Evolutionary conservation across 371 early-diverging fungal genomes (phyloP), one percentile per base, ranked within the genome.

Genomic region (Syncephalastrum contaminatum): DNA sequence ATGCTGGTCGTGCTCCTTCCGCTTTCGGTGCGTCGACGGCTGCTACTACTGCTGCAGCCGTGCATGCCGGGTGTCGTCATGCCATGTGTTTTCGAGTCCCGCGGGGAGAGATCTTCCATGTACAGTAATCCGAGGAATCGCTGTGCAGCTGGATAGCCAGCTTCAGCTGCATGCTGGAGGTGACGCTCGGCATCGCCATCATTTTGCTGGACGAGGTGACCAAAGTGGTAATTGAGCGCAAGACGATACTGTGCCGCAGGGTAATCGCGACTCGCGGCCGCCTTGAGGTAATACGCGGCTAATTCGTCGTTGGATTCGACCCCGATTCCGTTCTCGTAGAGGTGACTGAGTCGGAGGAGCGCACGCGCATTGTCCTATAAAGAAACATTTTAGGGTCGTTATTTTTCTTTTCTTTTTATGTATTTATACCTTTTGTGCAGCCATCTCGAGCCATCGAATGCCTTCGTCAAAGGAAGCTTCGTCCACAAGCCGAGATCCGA

Each of bases 51-150:
- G 36, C 36, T 81, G 21, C 18, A 46, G 51, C 46, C 20, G 51
- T 40, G 20, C 19, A 51, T 51, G 39, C 36, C 45, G 2, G 36
- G 36, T 30, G 36, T 30, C 36, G 36, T 30, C 36, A 30, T 30
- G 53, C 22, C 56, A 51, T 14, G 19, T 40, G 21, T 66, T 42
- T 47, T 51, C 36, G 10, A 10, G 5, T 30, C 36, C 36, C 36
- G 54, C 10, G 62, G 51, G 16, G 63, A 64, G 22, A 67, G 44
- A 5, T 69, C 73, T 52, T 76, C 67, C 10, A 69, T 63, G 51
- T 71, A 77, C 69, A 73, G 69, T 8, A 70, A 55, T 6, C 80
- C 82, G 0, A 79, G 57, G 8, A 67, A 25, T 24, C 68, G 70
- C 45, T 81, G 80, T 13, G 78, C 75, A 43, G 65, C 57, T 8